These are phyloP conservation scores for Tagetes erecta DNA, from an alignment of 129 eudicot species.

Conservation along the genomic window DNA sequence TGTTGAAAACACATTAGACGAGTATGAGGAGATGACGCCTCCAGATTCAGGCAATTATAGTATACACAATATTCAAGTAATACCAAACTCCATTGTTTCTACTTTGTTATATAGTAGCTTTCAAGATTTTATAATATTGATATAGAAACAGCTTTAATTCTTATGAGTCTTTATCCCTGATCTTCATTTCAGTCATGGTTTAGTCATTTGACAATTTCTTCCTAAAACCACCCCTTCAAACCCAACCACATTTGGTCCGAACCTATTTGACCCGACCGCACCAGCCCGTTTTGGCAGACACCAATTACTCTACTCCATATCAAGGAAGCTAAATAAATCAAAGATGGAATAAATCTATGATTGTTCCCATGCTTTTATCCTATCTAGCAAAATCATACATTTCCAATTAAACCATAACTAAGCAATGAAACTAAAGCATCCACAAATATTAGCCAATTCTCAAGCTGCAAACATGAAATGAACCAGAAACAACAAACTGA, in stretches of 20 bases:
- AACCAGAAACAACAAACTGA: background rate
- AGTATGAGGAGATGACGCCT: too few species aligned
- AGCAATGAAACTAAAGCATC: background rate
- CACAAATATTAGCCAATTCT: conserved; percentile 5
- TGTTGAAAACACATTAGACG: too few species aligned
- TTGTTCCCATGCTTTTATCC: background rate
- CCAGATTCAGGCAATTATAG: background rate
- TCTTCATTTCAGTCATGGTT: too few species aligned
- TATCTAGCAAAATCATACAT: conserved; percentile 2
- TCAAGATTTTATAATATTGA: background rate
- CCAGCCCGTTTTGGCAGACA: background rate
- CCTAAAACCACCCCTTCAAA: too few species aligned
- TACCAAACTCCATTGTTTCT: background rate
- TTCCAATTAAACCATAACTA: background rate
- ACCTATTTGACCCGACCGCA: background rate
- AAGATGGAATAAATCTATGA: background rate
- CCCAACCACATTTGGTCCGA: too few species aligned
- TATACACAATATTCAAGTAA: background rate
- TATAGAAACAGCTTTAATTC: too few species aligned
- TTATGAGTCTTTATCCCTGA: too few species aligned
- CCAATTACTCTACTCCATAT: background rate
- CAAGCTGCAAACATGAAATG: background rate
- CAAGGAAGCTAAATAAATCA: background rate
- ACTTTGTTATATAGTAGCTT: too few species aligned
- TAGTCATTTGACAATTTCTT: too few species aligned